Conservation (phyloP, 352 stramenopile genomes). For the Blastocystis hominis region DNA sequence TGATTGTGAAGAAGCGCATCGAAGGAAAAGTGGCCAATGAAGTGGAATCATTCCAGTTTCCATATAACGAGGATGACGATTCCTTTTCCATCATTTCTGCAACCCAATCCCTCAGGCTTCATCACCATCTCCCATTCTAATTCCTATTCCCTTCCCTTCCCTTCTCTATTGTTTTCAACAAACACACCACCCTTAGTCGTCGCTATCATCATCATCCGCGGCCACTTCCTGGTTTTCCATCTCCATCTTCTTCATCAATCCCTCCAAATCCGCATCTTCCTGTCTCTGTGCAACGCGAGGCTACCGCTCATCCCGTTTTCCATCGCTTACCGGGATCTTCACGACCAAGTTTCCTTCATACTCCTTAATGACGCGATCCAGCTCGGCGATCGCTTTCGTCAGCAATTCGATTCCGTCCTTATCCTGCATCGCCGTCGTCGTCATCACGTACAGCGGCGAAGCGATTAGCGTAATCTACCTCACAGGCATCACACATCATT, state of each 20-base stretch:
- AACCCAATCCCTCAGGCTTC: no score
- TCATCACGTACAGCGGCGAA: slow-evolving; percentile 97
- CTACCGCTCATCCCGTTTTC: not conserved
- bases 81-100: no score
- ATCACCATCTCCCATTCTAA: no score
- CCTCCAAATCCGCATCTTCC: slow-evolving; percentile 94
- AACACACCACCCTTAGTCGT: slow-evolving; percentile 62
- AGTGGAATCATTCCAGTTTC: no score
- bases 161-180: not conserved
- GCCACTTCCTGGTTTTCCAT: slow-evolving; percentile 95
- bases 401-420: slow-evolving; percentile 88
- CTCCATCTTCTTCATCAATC: slow-evolving; percentile 96
- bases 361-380: slow-evolving; percentile 80
- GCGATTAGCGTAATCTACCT: slow-evolving; percentile 90
- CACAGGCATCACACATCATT: not conserved
- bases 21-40: no score
- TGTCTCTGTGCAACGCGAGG: slow-evolving; percentile 68
- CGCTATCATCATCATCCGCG: slow-evolving; percentile 89
- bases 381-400: slow-evolving; percentile 84
- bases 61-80: no score
- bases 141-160: no score
- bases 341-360: slow-evolving; percentile 83
- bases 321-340: slow-evolving; percentile 13
- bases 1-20: no score
- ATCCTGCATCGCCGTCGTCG: slow-evolving; percentile 94